Base-by-base conservation (phyloP, 2,329 filamentous ascomycete species). In the Botryotinia convoluta region DNA sequence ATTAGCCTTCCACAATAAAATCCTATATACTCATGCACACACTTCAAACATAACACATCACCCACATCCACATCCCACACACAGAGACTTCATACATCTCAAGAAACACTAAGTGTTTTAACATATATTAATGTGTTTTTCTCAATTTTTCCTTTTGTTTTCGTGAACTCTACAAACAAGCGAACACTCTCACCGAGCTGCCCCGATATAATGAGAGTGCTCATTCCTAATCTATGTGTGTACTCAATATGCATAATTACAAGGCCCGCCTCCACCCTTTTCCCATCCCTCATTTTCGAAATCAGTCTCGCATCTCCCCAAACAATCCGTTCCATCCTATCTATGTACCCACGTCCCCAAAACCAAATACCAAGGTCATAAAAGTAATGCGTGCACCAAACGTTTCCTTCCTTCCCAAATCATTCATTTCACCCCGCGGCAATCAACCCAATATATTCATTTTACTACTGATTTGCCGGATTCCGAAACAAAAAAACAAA, bases 161-260 rank as follows among this genome's bases (percentile, higher is more conserved):
- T 20, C 35, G 20, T 63, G 7, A n/a, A 9, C n/a, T 61, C 4
- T 63, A 42, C 37, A 63, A 54, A 35, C n/a, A n/a, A 10, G 7
- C 18, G 48, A 57, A 57, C 48, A 22, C 64, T 57, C 64, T 57
- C 48, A 57, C 35, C 64, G 35, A 54, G 35, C 51, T 8, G 35
- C 45, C 64, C 45, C 64, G 48, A 67, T 12, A 54, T 39, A 67
- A 39, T 3, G 45, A 68, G 64, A 68, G 64, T 48, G 42, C 32
- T 16, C 48, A 32, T 68, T 22, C 45, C 35, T 57, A 29, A 32
- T 68, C 48, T 68, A 68, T 39, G 18, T 37, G 51, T 39, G 20
- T 18, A 42, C 62, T 62, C 26, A 62, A n/a, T 57, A 29, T 45
- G 37, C 35, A 57, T 68, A 57, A 68, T 57, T 68, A 68, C 48